These are phyloP conservation scores for Amorphotheca resinae DNA, from an alignment of 495 filamentous ascomycete species.

Conservation along the genomic window DNA sequence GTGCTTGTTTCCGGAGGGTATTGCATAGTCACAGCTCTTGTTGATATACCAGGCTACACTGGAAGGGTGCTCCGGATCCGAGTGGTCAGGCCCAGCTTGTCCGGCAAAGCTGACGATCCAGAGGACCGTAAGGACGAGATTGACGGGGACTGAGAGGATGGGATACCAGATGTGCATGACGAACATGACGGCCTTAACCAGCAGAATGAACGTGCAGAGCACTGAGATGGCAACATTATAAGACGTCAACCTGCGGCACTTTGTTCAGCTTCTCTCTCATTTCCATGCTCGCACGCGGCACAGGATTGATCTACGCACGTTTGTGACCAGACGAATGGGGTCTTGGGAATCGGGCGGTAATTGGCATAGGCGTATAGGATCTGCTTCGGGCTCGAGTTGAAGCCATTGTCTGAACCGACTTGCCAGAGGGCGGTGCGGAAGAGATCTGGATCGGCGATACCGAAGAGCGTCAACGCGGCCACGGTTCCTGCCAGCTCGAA, in stretches of 20 bases:
- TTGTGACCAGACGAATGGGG: constrained; percentile 71
- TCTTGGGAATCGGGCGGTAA: constrained; percentile 45
- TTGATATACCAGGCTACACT: constrained; percentile 73
- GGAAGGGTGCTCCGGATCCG: constrained; percentile 57
- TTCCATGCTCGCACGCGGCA: not conserved
- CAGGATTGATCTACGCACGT: constrained; percentile 45
- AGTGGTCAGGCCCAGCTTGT: constrained; percentile 71
- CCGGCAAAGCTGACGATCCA: constrained; percentile 55
- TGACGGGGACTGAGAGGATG: constrained; percentile 46
- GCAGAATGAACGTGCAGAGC: constrained; percentile 54
- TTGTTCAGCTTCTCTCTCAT: not conserved
- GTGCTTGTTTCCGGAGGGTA: constrained; percentile 36
- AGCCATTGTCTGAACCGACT: constrained; percentile 64
- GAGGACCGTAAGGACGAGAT: constrained; percentile 45
- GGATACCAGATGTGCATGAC: constrained; percentile 64
- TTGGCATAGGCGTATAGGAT: constrained; percentile 69
- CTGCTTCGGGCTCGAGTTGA: constrained; percentile 68
- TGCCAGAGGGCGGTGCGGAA: constrained; percentile 74
- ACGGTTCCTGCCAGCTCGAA: constrained; percentile 59
- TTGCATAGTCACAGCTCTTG: constrained; percentile 58
- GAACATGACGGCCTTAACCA: constrained; percentile 52
- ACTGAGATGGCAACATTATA: constrained; percentile 78
- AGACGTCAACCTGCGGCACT: constrained; percentile 54
- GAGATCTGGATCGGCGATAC: constrained; percentile 65
- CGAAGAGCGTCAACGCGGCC: constrained; percentile 63